Percentiles rank a stretch among this genome's conserved stretches.
Conservation (phyloP, 2,329 filamentous ascomycete genomes). For the Diaporthe amygdali region DNA sequence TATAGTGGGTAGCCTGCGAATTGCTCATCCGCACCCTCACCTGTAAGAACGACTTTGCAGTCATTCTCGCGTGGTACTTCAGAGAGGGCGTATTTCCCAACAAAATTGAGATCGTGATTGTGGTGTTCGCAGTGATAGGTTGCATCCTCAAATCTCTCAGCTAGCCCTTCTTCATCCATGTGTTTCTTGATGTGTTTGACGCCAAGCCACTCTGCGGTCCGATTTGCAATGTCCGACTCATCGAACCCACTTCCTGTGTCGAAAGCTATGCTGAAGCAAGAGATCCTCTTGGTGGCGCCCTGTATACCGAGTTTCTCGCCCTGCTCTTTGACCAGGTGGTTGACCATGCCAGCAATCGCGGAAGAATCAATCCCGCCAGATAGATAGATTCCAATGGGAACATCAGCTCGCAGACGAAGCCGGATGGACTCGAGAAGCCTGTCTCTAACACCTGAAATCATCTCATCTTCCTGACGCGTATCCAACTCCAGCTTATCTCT, state of each 20-base stretch:
- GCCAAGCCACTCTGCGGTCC: conserved; percentile 40
- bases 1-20: conserved; percentile 58
- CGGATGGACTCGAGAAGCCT: conserved; percentile 56
- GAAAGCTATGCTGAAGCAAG: conserved; percentile 58
- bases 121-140: conserved; percentile 39
- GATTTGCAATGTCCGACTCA: conserved; percentile 45
- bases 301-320: conserved; percentile 52
- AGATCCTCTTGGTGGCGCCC: conserved; percentile 32
- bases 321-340: conserved; percentile 53
- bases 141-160: conserved; percentile 36
- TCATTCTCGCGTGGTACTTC: conserved; percentile 48
- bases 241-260: conserved; percentile 52
- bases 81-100: conserved; percentile 57
- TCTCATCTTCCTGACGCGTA: conserved; percentile 51
- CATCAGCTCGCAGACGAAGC: conserved; percentile 60
- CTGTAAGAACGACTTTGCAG: conserved; percentile 59
- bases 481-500: conserved; percentile 53
- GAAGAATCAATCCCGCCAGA: conserved; percentile 65
- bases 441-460: conserved; percentile 54
- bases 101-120: conserved; percentile 53
- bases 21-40: conserved; percentile 58
- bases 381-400: conserved; percentile 61
- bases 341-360: conserved; percentile 59
- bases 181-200: conserved; percentile 33
- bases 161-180: conserved; percentile 36